These are phyloP conservation scores for Fraxinus velutina DNA, from an alignment of 305 asterid genomes.

Conservation along the genomic window DNA sequence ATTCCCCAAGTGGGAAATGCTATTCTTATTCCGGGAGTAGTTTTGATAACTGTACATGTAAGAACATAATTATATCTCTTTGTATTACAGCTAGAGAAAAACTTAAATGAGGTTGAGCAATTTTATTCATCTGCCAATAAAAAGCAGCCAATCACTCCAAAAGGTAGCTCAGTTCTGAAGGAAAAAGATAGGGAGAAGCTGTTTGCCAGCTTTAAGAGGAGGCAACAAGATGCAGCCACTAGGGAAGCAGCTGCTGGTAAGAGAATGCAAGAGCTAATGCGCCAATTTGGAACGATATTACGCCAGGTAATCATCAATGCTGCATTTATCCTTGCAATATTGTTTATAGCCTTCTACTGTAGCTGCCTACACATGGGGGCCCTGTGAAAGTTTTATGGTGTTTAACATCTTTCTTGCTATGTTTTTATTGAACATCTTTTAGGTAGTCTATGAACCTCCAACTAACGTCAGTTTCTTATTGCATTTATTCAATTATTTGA, in stretches of 20 bases:
- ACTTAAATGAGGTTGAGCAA: constrained; percentile 63
- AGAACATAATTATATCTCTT: background rate
- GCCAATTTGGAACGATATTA: constrained; percentile 59
- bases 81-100: constrained; percentile 64
- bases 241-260: constrained; percentile 71
- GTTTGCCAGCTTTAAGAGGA: constrained; percentile 42
- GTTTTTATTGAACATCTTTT: background rate
- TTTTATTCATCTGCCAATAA: constrained; percentile 54
- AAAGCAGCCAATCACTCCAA: constrained; percentile 47
- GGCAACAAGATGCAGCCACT: constrained; percentile 70
- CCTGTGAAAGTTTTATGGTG: background rate
- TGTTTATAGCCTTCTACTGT: background rate
- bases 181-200: constrained; percentile 64
- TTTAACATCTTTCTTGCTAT: background rate
- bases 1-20: background rate
- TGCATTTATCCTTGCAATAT: background rate
- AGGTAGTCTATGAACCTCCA: background rate
- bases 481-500: background rate
- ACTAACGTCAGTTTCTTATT: background rate
- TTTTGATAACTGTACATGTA: background rate
- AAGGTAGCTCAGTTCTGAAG: constrained; percentile 44
- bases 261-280: constrained; percentile 88
- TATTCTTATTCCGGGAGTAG: background rate
- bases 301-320: constrained; percentile 42
- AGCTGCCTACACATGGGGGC: background rate